A percentile compares a stretch with the other conserved stretches of the same genome.
phyloP scores from a whole-genome alignment of 2,329 filamentous ascomycete species.

The Arthrinium phaeospermum region DNA sequence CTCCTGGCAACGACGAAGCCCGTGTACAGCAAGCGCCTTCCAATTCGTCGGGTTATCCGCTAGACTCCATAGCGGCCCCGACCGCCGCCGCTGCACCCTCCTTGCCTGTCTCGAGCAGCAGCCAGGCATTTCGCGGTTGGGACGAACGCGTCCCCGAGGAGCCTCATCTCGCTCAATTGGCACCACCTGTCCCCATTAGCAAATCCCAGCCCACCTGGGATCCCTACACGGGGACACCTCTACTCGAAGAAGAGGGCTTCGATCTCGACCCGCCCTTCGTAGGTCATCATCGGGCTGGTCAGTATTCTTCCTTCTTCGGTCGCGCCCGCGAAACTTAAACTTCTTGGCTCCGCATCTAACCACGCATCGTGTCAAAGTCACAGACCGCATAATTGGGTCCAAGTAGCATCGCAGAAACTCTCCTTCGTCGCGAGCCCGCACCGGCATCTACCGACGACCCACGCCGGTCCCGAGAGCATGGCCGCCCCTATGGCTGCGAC shows the following conservation, averaged over 20 bases:
- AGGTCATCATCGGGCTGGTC: conserved; percentile 27
- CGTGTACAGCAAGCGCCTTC: neutral
- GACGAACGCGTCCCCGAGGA: conserved; percentile 5
- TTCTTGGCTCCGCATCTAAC: conserved; percentile 35
- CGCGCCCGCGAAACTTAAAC: neutral
- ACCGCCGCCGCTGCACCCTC: conserved; percentile 9
- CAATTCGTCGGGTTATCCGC: conserved; percentile 3
- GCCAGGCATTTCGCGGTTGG: conserved; percentile 4
- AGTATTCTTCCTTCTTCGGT: conserved; percentile 22
- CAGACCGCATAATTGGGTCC: conserved; percentile 40
- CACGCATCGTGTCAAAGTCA: conserved; percentile 28
- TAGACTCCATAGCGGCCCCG: conserved; percentile 16
- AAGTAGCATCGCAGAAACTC: conserved; percentile 35
- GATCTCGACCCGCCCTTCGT: conserved; percentile 33
- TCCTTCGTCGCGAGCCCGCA: conserved; percentile 31
- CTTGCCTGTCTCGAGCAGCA: neutral
- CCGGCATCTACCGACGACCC: conserved; percentile 32
- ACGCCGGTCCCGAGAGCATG: conserved; percentile 31
- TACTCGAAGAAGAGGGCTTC: conserved; percentile 44
- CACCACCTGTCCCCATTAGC: conserved; percentile 38
- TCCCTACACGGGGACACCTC: conserved; percentile 41
- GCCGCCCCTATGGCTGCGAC: conserved; percentile 28
- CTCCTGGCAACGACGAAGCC: neutral
- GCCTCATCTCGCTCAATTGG: conserved; percentile 25
- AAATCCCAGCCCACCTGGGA: conserved; percentile 44